A percentile compares a stretch with the other conserved stretches of the same genome.
Evolutionary conservation across 768 basidiomycete species (phyloP).

Genomic region (Lactarius akahatsu): DNA sequence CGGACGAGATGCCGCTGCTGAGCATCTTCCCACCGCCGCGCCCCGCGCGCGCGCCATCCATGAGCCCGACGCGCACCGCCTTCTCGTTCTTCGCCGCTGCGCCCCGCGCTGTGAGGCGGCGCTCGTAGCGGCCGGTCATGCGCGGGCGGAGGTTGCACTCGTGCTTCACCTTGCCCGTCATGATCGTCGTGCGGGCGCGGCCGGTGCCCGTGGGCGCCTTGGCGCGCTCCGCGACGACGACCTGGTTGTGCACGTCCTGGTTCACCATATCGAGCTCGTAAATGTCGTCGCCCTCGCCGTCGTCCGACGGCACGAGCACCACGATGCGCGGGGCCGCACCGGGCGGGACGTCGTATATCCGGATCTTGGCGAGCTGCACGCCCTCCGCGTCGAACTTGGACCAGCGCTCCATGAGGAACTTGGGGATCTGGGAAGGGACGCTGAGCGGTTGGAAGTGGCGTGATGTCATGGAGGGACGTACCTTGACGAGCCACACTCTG

Average conservation of each 20-base stretch:
- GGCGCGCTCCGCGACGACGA: constrained; percentile 79
- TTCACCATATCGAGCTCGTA: constrained; percentile 91
- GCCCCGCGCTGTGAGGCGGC: constrained; percentile 69
- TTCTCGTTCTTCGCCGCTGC: constrained; percentile 70
- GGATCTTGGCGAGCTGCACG: constrained; percentile 78
- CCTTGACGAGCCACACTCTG: constrained; percentile 85
- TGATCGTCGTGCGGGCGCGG: constrained; percentile 71
- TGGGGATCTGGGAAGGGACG: constrained; percentile 63
- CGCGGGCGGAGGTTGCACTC: constrained; percentile 72
- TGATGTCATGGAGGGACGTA: constrained; percentile 36
- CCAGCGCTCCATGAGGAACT: constrained; percentile 86
- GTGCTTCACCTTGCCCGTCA: constrained; percentile 79
- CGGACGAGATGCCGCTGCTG: constrained; percentile 68
- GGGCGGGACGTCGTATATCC: constrained; percentile 57
- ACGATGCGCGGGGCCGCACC: constrained; percentile 58
- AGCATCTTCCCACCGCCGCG: constrained; percentile 75
- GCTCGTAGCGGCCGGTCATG: constrained; percentile 65
- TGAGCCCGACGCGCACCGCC: constrained; percentile 62
- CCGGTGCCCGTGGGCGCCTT: constrained; percentile 54
- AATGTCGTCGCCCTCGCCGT: constrained; percentile 52
- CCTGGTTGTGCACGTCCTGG: constrained; percentile 79
- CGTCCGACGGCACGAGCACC: constrained; percentile 62
- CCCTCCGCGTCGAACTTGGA: constrained; percentile 69
- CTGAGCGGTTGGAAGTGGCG: neutral
- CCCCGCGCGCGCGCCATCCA: constrained; percentile 71